phyloP scores from a whole-genome alignment of 2,329 filamentous ascomycete genomes.

The Ceratocystis colombiana region DNA sequence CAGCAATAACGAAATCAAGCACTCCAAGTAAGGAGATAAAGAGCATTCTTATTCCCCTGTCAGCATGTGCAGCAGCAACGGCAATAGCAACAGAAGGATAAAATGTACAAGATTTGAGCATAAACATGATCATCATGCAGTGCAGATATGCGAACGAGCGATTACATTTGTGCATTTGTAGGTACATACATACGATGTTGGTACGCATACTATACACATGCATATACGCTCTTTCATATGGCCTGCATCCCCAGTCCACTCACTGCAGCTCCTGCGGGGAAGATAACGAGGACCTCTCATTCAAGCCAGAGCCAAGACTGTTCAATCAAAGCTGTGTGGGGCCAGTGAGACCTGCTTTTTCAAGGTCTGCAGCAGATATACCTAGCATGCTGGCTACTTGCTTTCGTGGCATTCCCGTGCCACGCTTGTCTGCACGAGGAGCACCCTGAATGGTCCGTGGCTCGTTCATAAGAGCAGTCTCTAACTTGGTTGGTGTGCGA shows the following conservation, averaged over 20 bases:
- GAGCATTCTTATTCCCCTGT: background rate
- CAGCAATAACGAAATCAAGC: constrained; percentile 24
- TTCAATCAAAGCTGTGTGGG: constrained; percentile 20
- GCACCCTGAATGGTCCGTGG: constrained; percentile 81
- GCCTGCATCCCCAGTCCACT: background rate
- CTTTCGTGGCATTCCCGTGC: constrained; percentile 44
- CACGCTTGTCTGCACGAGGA: constrained; percentile 51
- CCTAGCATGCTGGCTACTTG: constrained; percentile 45
- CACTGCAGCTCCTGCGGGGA: background rate
- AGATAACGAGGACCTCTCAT: background rate
- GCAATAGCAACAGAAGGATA: background rate
- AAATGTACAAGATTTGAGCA: background rate
- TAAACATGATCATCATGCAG: background rate
- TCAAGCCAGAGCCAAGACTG: background rate
- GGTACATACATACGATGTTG: background rate
- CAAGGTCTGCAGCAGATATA: constrained; percentile 33
- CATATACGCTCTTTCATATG: background rate
- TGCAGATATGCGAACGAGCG: background rate
- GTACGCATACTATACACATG: background rate
- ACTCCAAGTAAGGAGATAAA: background rate
- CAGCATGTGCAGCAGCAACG: background rate
- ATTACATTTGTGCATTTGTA: background rate
- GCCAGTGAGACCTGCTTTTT: constrained; percentile 22
- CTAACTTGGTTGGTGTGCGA: constrained; percentile 69
- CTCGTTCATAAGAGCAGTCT: constrained; percentile 81